These are phyloP conservation scores for Apostasia ramifera DNA, from an alignment of 106 monocot genomes.

Conservation along the genomic window DNA sequence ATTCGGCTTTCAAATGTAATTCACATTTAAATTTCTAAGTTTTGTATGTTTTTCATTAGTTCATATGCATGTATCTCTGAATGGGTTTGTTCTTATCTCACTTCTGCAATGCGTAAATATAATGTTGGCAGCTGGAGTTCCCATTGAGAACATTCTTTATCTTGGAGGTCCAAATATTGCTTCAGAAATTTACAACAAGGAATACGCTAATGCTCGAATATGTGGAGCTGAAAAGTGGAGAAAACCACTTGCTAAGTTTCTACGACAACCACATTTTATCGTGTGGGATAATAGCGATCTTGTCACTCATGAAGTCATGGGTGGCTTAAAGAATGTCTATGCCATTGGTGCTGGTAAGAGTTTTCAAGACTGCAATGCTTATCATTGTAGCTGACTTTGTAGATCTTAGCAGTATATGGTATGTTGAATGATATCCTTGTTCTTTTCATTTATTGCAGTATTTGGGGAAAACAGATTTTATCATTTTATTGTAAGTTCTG, in stretches of 20 bases:
- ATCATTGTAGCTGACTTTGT: too few relatives aligned
- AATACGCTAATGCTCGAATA: constrained; percentile 95
- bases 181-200: constrained; percentile 92
- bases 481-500: too few relatives aligned
- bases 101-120: background rate
- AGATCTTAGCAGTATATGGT: too few relatives aligned
- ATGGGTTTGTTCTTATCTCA: background rate
- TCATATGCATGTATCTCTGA: too few relatives aligned
- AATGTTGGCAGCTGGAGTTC: constrained; percentile 54
- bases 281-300: constrained; percentile 98
- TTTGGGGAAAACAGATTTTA: too few relatives aligned
- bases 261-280: constrained; percentile 92
- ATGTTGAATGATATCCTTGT: too few relatives aligned
- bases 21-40: too few relatives aligned
- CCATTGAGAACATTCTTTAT: constrained; percentile 88
- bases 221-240: constrained; percentile 95
- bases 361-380: background rate
- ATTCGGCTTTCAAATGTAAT: too few relatives aligned
- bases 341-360: constrained; percentile 88
- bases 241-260: constrained; percentile 73
- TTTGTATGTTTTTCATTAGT: too few relatives aligned
- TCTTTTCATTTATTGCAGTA: too few relatives aligned
- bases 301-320: constrained; percentile 95
- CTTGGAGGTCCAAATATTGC: constrained; percentile 96
- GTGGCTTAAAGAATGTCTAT: constrained; percentile 94